Percentiles rank a stretch among this genome's conserved stretches.
Conservation (phyloP, 2,329 filamentous ascomycete genomes). For the Hypoxylon sp. region DNA sequence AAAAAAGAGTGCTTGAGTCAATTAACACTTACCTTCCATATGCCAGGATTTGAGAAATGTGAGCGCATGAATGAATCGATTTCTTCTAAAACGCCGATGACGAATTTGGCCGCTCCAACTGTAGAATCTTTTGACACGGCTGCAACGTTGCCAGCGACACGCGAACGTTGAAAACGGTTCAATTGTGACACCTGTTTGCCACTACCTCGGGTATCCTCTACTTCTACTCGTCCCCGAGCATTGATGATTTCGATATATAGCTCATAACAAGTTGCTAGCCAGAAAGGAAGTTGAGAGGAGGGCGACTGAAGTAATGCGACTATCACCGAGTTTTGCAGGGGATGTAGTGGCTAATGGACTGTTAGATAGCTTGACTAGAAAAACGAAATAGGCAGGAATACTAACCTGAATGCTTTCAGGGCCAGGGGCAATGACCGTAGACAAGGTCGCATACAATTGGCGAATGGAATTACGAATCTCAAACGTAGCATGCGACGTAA, state of each 20-base stretch:
- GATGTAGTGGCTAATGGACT: slow-evolving; percentile 70
- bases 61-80: slow-evolving; percentile 62
- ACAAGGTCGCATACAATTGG: slow-evolving; percentile 56
- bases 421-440: slow-evolving; percentile 47
- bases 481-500: slow-evolving; percentile 53
- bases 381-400: slow-evolving; percentile 49
- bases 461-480: slow-evolving; percentile 56
- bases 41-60: slow-evolving; percentile 49
- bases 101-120: slow-evolving; percentile 66
- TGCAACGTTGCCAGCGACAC: slow-evolving; percentile 68
- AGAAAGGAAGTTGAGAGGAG: slow-evolving; percentile 59
- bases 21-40: slow-evolving; percentile 53
- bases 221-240: slow-evolving; percentile 60
- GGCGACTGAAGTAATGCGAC: slow-evolving; percentile 61
- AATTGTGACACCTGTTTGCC: slow-evolving; percentile 67
- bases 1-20: neutral
- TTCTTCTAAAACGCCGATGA: slow-evolving; percentile 60
- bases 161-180: slow-evolving; percentile 73
- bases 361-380: slow-evolving; percentile 57
- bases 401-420: slow-evolving; percentile 63
- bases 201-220: slow-evolving; percentile 60
- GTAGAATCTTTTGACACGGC: slow-evolving; percentile 74
- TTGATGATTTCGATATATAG: slow-evolving; percentile 62
- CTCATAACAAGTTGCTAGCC: slow-evolving; percentile 69
- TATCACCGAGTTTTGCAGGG: slow-evolving; percentile 71